These are phyloP conservation scores for Saraca asoca DNA, from an alignment of 331 rosid genomes.

Conservation along the genomic window DNA sequence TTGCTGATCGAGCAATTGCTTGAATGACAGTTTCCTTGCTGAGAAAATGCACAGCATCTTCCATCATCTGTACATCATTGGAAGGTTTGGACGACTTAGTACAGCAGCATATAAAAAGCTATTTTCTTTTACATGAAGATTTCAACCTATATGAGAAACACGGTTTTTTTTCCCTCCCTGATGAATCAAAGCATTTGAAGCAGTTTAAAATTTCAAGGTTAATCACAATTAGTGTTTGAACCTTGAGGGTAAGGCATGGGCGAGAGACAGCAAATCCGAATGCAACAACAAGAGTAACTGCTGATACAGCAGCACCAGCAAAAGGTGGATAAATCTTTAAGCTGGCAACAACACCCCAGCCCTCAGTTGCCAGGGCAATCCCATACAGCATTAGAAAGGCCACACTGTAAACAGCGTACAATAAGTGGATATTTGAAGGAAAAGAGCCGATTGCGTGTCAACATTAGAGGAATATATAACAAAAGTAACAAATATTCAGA, in stretches of 20 bases:
- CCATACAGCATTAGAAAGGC: conserved; percentile 97
- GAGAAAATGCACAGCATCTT: conserved; percentile 96
- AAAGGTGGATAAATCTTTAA: conserved; percentile 95
- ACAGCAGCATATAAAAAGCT: conserved; percentile 22
- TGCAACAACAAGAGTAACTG: conserved; percentile 91
- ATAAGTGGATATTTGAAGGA: conserved; percentile 33
- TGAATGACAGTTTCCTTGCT: conserved; percentile 92
- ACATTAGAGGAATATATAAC: conserved; percentile 1
- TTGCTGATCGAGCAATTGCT: conserved; percentile 96
- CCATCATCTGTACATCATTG: conserved; percentile 74
- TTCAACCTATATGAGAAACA: not conserved
- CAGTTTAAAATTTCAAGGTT: conserved; percentile 12
- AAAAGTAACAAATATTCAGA: not conserved
- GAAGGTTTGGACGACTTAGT: conserved; percentile 23
- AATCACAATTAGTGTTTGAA: conserved; percentile 39
- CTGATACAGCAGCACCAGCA: conserved; percentile 99
- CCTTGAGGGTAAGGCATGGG: conserved; percentile 97
- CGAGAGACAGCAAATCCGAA: conserved; percentile 99
- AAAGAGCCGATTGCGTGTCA: conserved; percentile 8
- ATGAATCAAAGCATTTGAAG: conserved; percentile 17
- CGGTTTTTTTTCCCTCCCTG: not conserved
- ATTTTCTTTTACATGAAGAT: conserved; percentile 21
- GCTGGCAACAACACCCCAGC: conserved; percentile 99
- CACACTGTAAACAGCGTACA: conserved; percentile 53
- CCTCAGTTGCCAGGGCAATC: conserved; percentile 99